Evolutionary conservation across 2,329 filamentous ascomycete genomes (phyloP), one percentile per base, ranked within the genome.

Genomic region (Fragosphaeria purpurea): DNA sequence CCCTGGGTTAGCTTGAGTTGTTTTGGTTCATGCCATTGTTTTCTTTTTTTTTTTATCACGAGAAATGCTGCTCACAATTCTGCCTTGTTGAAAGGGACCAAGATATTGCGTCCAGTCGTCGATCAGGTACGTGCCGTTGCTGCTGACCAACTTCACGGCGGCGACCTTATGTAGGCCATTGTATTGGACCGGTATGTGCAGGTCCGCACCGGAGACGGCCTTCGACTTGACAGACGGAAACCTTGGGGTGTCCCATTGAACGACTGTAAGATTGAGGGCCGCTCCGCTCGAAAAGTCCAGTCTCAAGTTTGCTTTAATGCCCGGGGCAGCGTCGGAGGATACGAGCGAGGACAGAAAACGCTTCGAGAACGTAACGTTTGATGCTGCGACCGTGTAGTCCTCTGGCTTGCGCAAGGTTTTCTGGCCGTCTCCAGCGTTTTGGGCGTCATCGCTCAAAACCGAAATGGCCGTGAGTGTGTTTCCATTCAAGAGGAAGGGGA

Each of bases 101-200:
- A 80, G 61, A 34, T 68, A 77, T 57, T 69, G 61, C 0, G 78
- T 82, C 74, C 74, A 82, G 46, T 74, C 70, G 55, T 82, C 78
- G 4, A 76, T 67, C 6, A 82, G 59, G 48, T 69, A 76, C 6
- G 62, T 66, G 1, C 75, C 75, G 53, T 77, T 73, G 2, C 58
- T 61, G 22, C 68, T 70, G 5, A 73, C 44, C 8, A 76, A 75
- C 55, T 74, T 74, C 3, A 80, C 69, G 0, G 77, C 67, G 0
- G 77, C 77, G 0, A 73, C 63, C 6, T 67, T 65, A n/a, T 66
- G 63, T 7, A 78, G 54, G 0, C 77, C 78, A 5, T 70, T 68
- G 68, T 73, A 80, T 0, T 65, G 68, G 1, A 81, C 62, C 0
- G 76, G 76, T 46, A 81, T 74, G 1, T 59, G 57, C 1, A 80